These are phyloP conservation scores for Gracilaria caudata DNA, from an alignment of 23 red algal genomes.

Conservation along the genomic window DNA sequence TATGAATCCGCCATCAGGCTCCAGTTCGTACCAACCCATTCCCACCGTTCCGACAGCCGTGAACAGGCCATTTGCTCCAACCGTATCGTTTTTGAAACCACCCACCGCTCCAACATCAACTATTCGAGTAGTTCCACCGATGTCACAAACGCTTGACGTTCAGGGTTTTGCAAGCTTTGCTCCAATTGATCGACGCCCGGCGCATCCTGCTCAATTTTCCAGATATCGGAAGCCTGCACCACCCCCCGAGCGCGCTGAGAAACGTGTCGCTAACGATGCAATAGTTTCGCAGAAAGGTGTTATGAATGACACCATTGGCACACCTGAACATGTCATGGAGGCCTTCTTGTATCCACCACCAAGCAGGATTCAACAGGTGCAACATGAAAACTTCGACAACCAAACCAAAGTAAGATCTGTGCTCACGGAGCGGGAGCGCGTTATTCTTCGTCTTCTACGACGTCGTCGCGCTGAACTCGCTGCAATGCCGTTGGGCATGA, in stretches of 20 bases:
- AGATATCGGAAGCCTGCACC: slow-evolving; percentile 13
- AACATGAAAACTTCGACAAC: slow-evolving; percentile 37
- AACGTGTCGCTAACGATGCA: slow-evolving; percentile 25
- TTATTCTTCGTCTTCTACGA: slow-evolving; percentile 39
- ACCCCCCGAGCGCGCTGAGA: not conserved
- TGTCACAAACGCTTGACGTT: not conserved
- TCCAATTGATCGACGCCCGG: not conserved
- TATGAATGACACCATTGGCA: slow-evolving; percentile 42
- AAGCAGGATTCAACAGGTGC: slow-evolving; percentile 13
- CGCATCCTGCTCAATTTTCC: slow-evolving; percentile 8
- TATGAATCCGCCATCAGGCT: not conserved
- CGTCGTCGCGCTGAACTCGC: slow-evolving; percentile 54
- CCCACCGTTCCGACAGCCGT: not conserved
- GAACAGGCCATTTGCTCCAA: slow-evolving; percentile 30
- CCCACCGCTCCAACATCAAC: slow-evolving; percentile 9
- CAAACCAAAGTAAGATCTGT: slow-evolving; percentile 53
- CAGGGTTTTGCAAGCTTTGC: not conserved
- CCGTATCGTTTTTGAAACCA: slow-evolving; percentile 43
- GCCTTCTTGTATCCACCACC: slow-evolving; percentile 25
- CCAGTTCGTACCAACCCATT: not conserved
- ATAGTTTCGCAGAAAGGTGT: slow-evolving; percentile 37
- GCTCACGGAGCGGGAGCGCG: slow-evolving; percentile 54
- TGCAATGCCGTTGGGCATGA: slow-evolving; percentile 57
- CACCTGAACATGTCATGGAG: slow-evolving; percentile 41
- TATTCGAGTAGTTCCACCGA: not conserved